Percentiles rank a stretch among this genome's conserved stretches.
phyloP scores from a whole-genome alignment of 2,329 filamentous ascomycete genomes.

The Fusarium sp. region DNA sequence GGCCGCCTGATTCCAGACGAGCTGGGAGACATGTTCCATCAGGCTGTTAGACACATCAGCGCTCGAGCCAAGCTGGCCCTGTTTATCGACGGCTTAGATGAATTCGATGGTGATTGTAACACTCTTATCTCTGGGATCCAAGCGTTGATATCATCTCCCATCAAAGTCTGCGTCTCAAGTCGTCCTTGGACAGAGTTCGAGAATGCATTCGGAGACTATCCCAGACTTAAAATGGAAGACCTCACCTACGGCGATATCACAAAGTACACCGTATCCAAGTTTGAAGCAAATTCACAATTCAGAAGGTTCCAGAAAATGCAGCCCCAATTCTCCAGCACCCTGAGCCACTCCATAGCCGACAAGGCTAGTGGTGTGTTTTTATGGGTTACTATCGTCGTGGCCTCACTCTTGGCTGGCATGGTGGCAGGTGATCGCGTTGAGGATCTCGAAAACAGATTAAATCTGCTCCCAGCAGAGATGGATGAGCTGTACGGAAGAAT shows the following conservation, averaged over 20 bases:
- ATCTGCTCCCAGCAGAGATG: not conserved
- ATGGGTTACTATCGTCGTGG: slow-evolving; percentile 22
- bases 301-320: not conserved
- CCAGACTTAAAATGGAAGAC: not conserved
- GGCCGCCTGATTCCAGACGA: not conserved
- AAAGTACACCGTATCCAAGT: not conserved
- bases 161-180: slow-evolving; percentile 16
- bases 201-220: not conserved
- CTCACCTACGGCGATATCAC: slow-evolving; percentile 11
- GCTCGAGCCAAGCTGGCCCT: not conserved
- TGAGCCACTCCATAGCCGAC: not conserved
- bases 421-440: not conserved
- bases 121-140: not conserved
- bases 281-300: not conserved
- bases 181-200: slow-evolving; percentile 26
- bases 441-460: slow-evolving; percentile 1
- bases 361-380: slow-evolving; percentile 9
- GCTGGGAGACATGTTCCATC: slow-evolving; percentile 7
- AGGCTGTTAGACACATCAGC: not conserved
- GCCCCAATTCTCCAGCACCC: accelerated
- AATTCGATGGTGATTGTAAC: slow-evolving; percentile 10
- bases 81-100: slow-evolving; percentile 23
- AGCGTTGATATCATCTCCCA: not conserved
- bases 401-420: slow-evolving; percentile 7
- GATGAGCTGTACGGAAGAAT: not conserved